A percentile compares a stretch with the other conserved stretches of the same genome.
These are phyloP conservation scores for Spathaspora sp. DNA, from an alignment of 1,139 yeast genomes.

Conservation along the genomic window DNA sequence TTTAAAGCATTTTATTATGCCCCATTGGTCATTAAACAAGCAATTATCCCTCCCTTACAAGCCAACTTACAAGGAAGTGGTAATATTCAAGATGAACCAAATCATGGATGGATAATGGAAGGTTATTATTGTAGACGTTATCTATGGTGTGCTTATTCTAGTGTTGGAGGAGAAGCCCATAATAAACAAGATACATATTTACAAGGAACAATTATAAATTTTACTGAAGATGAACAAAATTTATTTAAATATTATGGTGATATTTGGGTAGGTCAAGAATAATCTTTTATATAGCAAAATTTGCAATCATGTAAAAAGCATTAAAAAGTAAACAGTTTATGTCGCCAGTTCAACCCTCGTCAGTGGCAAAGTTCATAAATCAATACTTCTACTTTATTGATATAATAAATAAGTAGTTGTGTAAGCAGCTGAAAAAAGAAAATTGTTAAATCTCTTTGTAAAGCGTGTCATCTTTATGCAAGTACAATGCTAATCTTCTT, in stretches of 20 bases:
- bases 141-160: conserved; percentile 45
- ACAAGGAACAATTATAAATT: conserved; percentile 25
- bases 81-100: conserved; percentile 29
- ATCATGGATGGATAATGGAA: conserved; percentile 28
- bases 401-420: neutral
- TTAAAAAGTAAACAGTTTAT: neutral
- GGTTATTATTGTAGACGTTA: conserved; percentile 36
- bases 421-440: conserved; percentile 34
- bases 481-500: conserved; percentile 99
- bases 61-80: conserved; percentile 14
- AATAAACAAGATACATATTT: conserved; percentile 25
- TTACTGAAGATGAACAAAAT: conserved; percentile 20
- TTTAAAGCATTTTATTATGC: conserved; percentile 23
- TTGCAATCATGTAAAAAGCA: too few relatives aligned
- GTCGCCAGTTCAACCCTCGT: neutral
- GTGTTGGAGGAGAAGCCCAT: conserved; percentile 35
- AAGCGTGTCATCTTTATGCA: conserved; percentile 99
- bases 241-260: conserved; percentile 32
- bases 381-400: neutral
- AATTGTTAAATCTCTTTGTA: conserved; percentile 89
- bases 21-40: conserved; percentile 25
- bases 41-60: conserved; percentile 32
- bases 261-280: conserved; percentile 35
- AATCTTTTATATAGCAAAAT: too few relatives aligned
- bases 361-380: neutral